Conservation (phyloP, 805 yeast species). For the Grigorovia jiainica region DNA sequence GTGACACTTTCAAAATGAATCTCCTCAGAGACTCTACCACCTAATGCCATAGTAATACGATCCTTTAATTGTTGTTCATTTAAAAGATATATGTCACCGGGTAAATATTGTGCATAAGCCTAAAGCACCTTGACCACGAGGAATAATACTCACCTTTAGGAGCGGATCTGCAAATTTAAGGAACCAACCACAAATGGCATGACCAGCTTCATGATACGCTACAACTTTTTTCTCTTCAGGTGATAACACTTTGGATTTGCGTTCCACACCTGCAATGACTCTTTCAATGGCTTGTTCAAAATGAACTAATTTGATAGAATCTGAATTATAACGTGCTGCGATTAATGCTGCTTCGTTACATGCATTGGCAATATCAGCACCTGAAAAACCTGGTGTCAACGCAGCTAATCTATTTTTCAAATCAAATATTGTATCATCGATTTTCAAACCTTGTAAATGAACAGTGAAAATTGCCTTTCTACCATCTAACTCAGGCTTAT, state of each 20-base stretch:
- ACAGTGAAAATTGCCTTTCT: conserved; percentile 88
- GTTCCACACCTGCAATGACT: conserved; percentile 92
- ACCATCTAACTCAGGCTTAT: conserved; percentile 91
- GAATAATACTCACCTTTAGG: conserved; percentile 90
- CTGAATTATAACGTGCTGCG: conserved; percentile 78
- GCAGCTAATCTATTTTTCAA: conserved; percentile 88
- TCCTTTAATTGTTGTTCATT: conserved; percentile 72
- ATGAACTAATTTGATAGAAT: conserved; percentile 62
- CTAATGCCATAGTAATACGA: conserved; percentile 93
- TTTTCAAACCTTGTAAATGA: conserved; percentile 64
- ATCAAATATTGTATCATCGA: conserved; percentile 41
- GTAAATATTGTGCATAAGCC: conserved; percentile 97
- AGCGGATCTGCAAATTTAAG: conserved; percentile 86
- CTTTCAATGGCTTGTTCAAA: conserved; percentile 96
- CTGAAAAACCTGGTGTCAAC: conserved; percentile 94
- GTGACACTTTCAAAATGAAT: conserved; percentile 86
- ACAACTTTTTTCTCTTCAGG: conserved; percentile 83
- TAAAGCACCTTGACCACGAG: conserved; percentile 92
- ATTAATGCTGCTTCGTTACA: conserved; percentile 96
- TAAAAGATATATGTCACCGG: conserved; percentile 80
- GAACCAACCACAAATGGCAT: conserved; percentile 97
- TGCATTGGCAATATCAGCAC: conserved; percentile 96
- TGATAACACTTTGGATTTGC: conserved; percentile 72
- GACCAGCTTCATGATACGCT: conserved; percentile 98
- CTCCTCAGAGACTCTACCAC: conserved; percentile 96